Conservation (phyloP, 2,329 filamentous ascomycete species). For the Ceratocystis diversiconidia region DNA sequence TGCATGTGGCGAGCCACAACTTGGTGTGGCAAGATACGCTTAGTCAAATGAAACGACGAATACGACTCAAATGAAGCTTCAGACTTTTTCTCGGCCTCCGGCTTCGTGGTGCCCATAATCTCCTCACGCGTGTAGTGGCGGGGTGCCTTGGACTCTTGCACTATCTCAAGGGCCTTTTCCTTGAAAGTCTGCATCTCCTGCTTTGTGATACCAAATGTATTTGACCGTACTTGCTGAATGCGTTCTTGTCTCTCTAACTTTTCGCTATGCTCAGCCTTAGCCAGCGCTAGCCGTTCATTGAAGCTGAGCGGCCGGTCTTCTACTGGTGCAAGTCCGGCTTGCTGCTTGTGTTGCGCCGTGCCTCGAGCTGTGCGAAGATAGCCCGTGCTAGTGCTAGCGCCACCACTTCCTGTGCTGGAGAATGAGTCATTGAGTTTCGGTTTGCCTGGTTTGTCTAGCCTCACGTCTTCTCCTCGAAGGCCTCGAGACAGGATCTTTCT, state of each 20-base stretch:
- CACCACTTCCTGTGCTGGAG: constrained; percentile 5
- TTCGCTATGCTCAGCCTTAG: constrained; percentile 40
- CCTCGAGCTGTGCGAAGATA: constrained; percentile 15
- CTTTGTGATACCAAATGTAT: constrained; percentile 42
- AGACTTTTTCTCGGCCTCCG: constrained; percentile 29
- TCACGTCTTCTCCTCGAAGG: constrained; percentile 14
- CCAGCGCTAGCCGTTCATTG: constrained; percentile 70
- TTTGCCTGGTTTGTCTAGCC: constrained; percentile 9
- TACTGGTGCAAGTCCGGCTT: neutral
- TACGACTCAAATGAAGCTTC: constrained; percentile 67
- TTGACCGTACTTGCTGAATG: constrained; percentile 39
- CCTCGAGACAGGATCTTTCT: constrained; percentile 14
- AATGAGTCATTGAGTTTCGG: constrained; percentile 6
- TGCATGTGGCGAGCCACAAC: constrained; percentile 64
- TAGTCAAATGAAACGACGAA: constrained; percentile 70
- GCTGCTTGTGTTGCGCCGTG: constrained; percentile 6
- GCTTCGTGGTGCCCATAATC: constrained; percentile 32
- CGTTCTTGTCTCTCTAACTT: constrained; percentile 37
- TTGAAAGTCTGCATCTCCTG: constrained; percentile 48
- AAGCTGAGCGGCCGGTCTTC: constrained; percentile 43
- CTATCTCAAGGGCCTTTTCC: constrained; percentile 39
- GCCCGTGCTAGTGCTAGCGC: neutral
- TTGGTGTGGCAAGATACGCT: constrained; percentile 67
- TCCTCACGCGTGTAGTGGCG: constrained; percentile 51
- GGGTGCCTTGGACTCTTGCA: constrained; percentile 33